Evolutionary conservation across 1,139 yeast species (phyloP), one percentile per base, ranked within the genome.

Genomic region (Pneumocystis canis): DNA sequence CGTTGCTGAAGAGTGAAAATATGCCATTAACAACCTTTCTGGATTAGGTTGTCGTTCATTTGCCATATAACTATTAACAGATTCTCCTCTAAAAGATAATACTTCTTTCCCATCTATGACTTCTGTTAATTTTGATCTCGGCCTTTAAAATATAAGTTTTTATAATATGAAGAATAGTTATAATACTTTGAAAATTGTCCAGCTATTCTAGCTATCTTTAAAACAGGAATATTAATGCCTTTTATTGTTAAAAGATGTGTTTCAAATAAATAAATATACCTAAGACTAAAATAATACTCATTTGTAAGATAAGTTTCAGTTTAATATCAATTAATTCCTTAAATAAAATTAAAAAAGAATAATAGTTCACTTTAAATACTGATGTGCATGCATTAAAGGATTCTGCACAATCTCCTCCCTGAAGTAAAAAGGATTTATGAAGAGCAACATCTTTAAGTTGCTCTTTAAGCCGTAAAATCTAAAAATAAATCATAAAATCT

Each of bases 341-440:
- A 5, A 20, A 33, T 16, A 11, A 53, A 11, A 9, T 37, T n/a
- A 59, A 20, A 40, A 25, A 47, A 11, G 28, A 47, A 4, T 1
- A 6, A 54, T n/a, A 59, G 11, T 9, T 11, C 9, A 53, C 3
- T 18, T n/a, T 28, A 3, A 5, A 33, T 59, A 37, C 58, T 5
- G 41, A 28, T 41, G 57, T 39, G 69, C 79, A 77, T 67, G 77
- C 76, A 65, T 75, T 78, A 66, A 77, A 77, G 56, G 76, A 70
- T 67, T 77, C 79, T 7, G 79, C 79, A 63, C 79, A 77, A 67
- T 77, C 79, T n/a, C 79, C 79, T 14, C 80, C 79, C 65, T 77
- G 79, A 18, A 77, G 70, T 54, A 77, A 72, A 65, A 77, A 77
- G 14, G 79, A 78, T 64, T 74, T 72, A 35, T 79, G 79, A 28